These are phyloP conservation scores for Parmelia sp. DNA, from an alignment of 495 filamentous ascomycete species.

Conservation along the genomic window DNA sequence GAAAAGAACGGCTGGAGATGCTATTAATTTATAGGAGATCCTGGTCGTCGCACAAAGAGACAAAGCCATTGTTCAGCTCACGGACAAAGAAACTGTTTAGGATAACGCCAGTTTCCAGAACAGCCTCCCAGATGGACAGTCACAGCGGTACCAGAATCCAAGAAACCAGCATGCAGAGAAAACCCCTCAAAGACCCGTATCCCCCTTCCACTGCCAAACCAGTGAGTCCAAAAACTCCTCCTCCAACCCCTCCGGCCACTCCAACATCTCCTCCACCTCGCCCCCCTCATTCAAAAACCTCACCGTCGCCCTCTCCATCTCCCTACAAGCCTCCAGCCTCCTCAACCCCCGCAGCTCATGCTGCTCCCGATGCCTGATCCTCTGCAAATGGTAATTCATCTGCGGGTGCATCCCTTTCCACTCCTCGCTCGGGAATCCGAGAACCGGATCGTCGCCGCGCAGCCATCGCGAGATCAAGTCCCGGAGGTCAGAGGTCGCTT, in stretches of 20 bases:
- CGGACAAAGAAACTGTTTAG: neutral
- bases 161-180: neutral
- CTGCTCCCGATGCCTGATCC: neutral
- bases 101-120: no score
- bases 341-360: neutral
- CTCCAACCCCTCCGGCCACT: neutral
- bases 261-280: neutral
- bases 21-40: neutral
- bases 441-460: neutral
- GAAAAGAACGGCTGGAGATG: neutral
- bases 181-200: neutral
- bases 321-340: neutral
- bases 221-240: neutral
- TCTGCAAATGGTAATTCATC: constrained; percentile 2
- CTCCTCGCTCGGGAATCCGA: neutral
- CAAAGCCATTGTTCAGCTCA: neutral
- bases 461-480: neutral
- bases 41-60: neutral
- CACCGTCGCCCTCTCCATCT: neutral
- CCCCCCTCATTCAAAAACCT: neutral
- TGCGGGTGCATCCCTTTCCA: neutral
- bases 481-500: neutral
- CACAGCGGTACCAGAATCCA: neutral
- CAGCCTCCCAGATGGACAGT: no score
- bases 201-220: constrained; percentile 3